Evolutionary conservation across 2,329 filamentous ascomycete species (phyloP), one percentile per base, ranked within the genome.

Genomic region (Triangularia verruculosa): DNA sequence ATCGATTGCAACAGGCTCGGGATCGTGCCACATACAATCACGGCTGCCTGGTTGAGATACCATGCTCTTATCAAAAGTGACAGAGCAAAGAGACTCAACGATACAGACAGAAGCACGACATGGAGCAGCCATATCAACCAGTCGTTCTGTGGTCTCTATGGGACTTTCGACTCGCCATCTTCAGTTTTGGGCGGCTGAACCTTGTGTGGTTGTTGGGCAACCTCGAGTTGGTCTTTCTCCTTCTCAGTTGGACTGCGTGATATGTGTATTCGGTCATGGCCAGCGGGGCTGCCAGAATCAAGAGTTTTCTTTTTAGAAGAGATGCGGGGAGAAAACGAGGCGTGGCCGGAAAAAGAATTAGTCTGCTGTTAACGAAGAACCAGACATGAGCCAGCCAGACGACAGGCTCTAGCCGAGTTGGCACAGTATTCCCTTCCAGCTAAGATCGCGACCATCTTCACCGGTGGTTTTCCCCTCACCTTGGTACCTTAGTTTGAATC

Each of bases 91-190:
- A 80, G 70, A 0, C 75, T 75, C 54, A 78, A 61, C 2, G 79
- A 80, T 4, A 73, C 63, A 7, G 78, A 76, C 32, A 81, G 63
- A 20, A 80, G 72, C 9, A 79, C 57, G 7, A 72, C 75, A 63
- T 80, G 79, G 8, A 68, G 73, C 22, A 79, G 66, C 78, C 78
- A 80, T 57, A 70, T 64, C 78, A 77, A 79, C 66, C 77, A 20
- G 30, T 65, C 57, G 57, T 64, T 17, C 53, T 57, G 24, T 25
- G 13, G n/a, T 20, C 15, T 4, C 15, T 39, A 3, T n/a, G 13
- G 15, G 34, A n/a, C 17, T 39, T 4, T 39, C 15, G 15, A n/a
- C 34, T 39, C 9, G 3, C 3, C 12, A n/a, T 9, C 5, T 9
- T 28, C 34, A n/a, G 15, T 4, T n/a, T n/a, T 7, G 3, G 15